Evolutionary conservation across 2,329 filamentous ascomycete species (phyloP).

Genomic region (Chaetomium sp.): DNA sequence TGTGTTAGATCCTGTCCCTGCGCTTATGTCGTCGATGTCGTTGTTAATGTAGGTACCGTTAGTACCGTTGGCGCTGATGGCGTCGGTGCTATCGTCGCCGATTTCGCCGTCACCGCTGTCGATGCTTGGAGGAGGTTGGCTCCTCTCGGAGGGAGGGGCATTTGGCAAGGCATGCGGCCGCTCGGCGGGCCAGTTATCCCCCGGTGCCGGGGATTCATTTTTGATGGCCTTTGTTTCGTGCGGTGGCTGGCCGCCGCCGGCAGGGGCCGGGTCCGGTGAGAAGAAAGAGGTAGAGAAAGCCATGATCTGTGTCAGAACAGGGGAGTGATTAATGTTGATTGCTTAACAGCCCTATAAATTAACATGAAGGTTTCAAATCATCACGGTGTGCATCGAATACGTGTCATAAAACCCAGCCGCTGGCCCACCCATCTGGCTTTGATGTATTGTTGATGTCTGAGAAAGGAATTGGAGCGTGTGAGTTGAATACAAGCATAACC

Average conservation of each 20-base stretch:
- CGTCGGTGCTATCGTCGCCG: conserved; percentile 12
- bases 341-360: no score
- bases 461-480: background rate
- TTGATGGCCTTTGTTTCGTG: background rate
- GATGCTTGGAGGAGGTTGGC: background rate
- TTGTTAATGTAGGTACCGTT: conserved; percentile 5
- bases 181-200: background rate
- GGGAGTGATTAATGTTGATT: background rate
- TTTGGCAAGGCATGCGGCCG: background rate
- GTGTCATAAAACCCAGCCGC: background rate
- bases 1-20: conserved; percentile 29
- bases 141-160: conserved; percentile 1
- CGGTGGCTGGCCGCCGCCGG: conserved; percentile 5
- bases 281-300: conserved; percentile 21
- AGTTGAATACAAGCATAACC: conserved; percentile 10
- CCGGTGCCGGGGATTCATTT: conserved; percentile 1
- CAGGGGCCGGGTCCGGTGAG: conserved; percentile 9
- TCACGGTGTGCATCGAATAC: background rate
- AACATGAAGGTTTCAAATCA: background rate
- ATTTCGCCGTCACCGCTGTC: conserved; percentile 5
- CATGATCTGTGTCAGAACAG: conserved; percentile 15
- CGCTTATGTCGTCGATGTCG: conserved; percentile 10
- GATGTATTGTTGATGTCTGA: background rate
- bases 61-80: conserved; percentile 10
- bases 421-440: background rate